Conservation (phyloP, 345 rosid genomes). For the Turritis glabra region DNA sequence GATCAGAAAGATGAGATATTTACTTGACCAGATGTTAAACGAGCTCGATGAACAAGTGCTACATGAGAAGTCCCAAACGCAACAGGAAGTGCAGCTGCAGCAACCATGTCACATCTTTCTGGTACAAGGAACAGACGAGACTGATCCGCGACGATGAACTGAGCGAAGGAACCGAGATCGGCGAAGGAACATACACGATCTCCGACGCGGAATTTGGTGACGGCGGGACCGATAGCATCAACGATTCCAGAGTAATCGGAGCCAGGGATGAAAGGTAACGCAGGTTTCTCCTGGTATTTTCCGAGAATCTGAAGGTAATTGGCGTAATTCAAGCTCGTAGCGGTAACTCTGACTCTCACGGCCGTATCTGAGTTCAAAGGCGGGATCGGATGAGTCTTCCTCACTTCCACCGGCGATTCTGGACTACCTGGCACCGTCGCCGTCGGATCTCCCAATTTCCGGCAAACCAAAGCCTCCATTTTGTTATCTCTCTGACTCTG, state of each 20-base stretch:
- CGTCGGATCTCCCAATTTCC: slow-evolving; percentile 72
- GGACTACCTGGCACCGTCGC: slow-evolving; percentile 36
- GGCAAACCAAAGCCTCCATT: slow-evolving; percentile 91
- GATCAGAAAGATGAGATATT: background rate
- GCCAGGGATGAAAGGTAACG: slow-evolving; percentile 88
- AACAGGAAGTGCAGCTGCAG: slow-evolving; percentile 86
- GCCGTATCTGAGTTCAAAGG: slow-evolving; percentile 53
- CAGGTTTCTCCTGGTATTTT: slow-evolving; percentile 81
- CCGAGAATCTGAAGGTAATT: slow-evolving; percentile 91
- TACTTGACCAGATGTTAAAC: slow-evolving; percentile 68
- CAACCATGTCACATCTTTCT: slow-evolving; percentile 75
- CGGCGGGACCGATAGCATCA: slow-evolving; percentile 62
- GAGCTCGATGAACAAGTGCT: slow-evolving; percentile 90
- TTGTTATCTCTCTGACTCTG: background rate
- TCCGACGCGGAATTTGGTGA: slow-evolving; percentile 68
- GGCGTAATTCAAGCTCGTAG: slow-evolving; percentile 95
- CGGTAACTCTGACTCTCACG: slow-evolving; percentile 76
- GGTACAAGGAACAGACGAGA: slow-evolving; percentile 73
- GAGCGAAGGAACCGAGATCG: slow-evolving; percentile 75
- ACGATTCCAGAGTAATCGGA: slow-evolving; percentile 87
- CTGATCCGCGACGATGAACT: slow-evolving; percentile 76
- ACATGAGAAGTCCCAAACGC: slow-evolving; percentile 96
- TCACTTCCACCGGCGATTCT: slow-evolving; percentile 53
- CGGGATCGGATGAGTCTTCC: slow-evolving; percentile 58
- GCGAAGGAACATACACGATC: slow-evolving; percentile 77